Conservation (phyloP, 1,284 basidiomycete genomes). For the Melampsora americana region DNA sequence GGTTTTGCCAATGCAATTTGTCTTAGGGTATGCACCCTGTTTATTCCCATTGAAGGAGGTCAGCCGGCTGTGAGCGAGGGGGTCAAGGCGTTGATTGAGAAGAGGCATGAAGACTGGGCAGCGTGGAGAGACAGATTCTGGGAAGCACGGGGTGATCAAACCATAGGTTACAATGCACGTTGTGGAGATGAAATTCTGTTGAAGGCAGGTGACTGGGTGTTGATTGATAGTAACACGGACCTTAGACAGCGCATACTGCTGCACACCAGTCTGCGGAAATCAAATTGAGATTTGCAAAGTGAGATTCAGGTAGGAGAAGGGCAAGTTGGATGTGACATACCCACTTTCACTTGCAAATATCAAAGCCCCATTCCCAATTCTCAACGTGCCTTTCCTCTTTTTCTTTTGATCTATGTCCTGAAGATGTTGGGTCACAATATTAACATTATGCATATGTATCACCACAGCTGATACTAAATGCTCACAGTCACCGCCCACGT, state of each 20-base stretch:
- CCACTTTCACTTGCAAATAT: slow-evolving; percentile 93
- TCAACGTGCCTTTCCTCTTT: slow-evolving; percentile 95
- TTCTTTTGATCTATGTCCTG: slow-evolving; percentile 82
- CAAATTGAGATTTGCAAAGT: slow-evolving; percentile 19
- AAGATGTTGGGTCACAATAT: slow-evolving; percentile 1
- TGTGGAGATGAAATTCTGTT: too few relatives aligned
- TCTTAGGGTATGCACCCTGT: too few relatives aligned
- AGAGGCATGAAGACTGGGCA: too few relatives aligned
- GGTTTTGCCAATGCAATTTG: too few relatives aligned
- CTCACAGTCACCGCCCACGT: slow-evolving; percentile 78
- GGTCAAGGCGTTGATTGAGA: too few relatives aligned
- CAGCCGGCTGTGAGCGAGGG: too few relatives aligned
- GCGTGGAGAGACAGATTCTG: too few relatives aligned
- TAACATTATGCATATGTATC: neutral
- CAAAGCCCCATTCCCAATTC: slow-evolving; percentile 83
- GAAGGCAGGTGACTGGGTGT: too few relatives aligned
- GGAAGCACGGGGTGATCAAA: too few relatives aligned
- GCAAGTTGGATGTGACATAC: slow-evolving; percentile 57
- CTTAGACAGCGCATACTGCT: slow-evolving; percentile 67
- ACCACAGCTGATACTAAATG: slow-evolving; percentile 13
- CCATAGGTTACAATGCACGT: too few relatives aligned
- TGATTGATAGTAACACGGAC: slow-evolving; percentile 63
- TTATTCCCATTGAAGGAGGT: too few relatives aligned
- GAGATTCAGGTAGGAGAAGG: neutral
- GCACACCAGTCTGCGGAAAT: slow-evolving; percentile 71